Evolutionary conservation across 129 eudicot genomes (phyloP), one percentile per base, ranked within the genome.

Genomic region (Gnaphalium uliginosum): DNA sequence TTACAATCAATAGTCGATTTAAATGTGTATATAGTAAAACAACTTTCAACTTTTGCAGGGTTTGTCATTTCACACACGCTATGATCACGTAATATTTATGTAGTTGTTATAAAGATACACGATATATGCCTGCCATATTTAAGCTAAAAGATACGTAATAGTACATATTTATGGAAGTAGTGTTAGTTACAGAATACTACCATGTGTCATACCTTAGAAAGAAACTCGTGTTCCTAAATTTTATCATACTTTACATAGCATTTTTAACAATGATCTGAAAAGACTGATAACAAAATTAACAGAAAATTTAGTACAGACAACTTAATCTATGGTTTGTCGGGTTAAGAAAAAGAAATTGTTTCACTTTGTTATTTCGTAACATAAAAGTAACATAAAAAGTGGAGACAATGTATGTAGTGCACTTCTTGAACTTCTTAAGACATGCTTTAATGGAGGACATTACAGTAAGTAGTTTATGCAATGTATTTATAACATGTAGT

Each of bases 321-420:
- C 66, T 46, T 62, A 60, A 74, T 62, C 4, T 30, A 72, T 53
- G 15, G 13, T 5, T 65, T 79, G 82, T 79, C 78, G 67, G 82
- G 78, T 71, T 79, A 73, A 76, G 81, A 46, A 46, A 14, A 46
- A 14, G 18, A 46, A 46, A 46, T 46, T 46, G 53, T 46, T 46
- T 11, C 53, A 13, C 53, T 46, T 46, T 14, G 53, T n/a, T 46
- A 46, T 46, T 46, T 46, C 53, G 53, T 46, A 79, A 72, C 71
- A 79, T 14, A 72, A 72, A 79, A 79, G 78, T 65, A 79, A 71
- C 78, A 79, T 5, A 46, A 50, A 62, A 79, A 17, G 58, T 29
- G 54, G 73, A 65, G 79, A 73, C 75, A 73, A 17, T 72, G 27
- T 65, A 66, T 71, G 41, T 72, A 17, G 50, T 61, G 46, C 68